Evolutionary conservation across 768 basidiomycete species (phyloP), one percentile per base, ranked within the genome.

Genomic region (Collybia mongolica): DNA sequence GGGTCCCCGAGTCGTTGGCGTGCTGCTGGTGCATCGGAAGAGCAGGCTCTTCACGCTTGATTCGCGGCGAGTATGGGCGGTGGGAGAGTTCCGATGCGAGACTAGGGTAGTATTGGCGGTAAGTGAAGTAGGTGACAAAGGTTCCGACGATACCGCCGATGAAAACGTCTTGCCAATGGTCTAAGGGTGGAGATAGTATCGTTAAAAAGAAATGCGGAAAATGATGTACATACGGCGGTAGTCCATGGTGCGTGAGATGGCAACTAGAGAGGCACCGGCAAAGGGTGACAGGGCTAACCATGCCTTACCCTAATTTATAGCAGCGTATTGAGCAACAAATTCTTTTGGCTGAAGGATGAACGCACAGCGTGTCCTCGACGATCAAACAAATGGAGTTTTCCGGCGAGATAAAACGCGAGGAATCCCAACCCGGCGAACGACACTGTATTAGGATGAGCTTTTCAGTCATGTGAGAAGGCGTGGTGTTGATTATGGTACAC

Each of bases 341-440:
- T 2, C 15, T 28, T 14, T 15, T 8, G 40, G 15, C 15, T 9
- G 35, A 37, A 26, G 29, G 28, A 39, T n/a, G 12, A 44, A 66
- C 79, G 48, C 64, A 88, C 82, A 49, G 81, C 70, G 62, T 92
- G 81, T 3, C 93, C 94, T 40, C 82, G 77, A 20, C 72, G 74
- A 63, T 97, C 93, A 54, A 93, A 96, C 5, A 98, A 70, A 61
- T 95, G 94, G 59, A 96, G 71, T 67, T 98, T 98, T 2, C 95
- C 97, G 9, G 91, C 89, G 5, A 95, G 70, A 65, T 97, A 98
- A 55, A 90, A 86, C 1, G 88, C 74, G 36, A 98, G 74, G 69
- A 94, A 95, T 1, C 90, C 91, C 6, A 99, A 76, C 1, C 96
- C 96, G 5, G 93, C 91, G 64, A 96, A 98, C 0, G 94, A 92